Conservation (phyloP, 1,139 yeast genomes). For the Taphrina communis region DNA sequence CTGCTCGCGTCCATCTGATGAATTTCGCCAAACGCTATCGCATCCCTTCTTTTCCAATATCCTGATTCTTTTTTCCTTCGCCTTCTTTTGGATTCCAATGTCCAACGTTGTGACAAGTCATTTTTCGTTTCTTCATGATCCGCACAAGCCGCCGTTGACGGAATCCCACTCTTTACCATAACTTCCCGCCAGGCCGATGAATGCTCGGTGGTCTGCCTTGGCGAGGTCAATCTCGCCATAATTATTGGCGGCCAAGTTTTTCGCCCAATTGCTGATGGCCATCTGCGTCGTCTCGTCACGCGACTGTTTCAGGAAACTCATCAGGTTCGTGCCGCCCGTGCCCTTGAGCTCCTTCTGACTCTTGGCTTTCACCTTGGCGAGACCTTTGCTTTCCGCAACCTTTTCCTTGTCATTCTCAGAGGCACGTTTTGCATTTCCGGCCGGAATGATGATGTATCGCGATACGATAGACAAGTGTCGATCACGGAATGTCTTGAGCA, state of each 20-base stretch:
- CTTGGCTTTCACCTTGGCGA: conserved; percentile 48
- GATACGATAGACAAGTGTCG: conserved; percentile 93
- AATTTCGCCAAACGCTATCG: conserved; percentile 5
- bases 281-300: conserved; percentile 94
- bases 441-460: conserved; percentile 79
- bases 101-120: too few relatives aligned
- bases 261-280: conserved; percentile 91
- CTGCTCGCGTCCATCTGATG: too few relatives aligned
- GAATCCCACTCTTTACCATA: conserved; percentile 32
- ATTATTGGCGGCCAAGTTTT: conserved; percentile 55
- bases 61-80: too few relatives aligned
- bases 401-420: conserved; percentile 58
- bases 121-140: neutral
- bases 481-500: conserved; percentile 86
- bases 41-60: neutral
- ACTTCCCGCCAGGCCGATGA: conserved; percentile 33
- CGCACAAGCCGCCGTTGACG: conserved; percentile 31
- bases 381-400: conserved; percentile 46
- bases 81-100: too few relatives aligned
- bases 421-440: conserved; percentile 53
- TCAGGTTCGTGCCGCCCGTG: conserved; percentile 90
- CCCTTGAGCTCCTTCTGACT: conserved; percentile 69
- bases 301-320: conserved; percentile 91
- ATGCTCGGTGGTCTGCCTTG: conserved; percentile 28
- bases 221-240: conserved; percentile 32